Conservation (phyloP, 257 asterid species). For the Solanum medicagineum region DNA sequence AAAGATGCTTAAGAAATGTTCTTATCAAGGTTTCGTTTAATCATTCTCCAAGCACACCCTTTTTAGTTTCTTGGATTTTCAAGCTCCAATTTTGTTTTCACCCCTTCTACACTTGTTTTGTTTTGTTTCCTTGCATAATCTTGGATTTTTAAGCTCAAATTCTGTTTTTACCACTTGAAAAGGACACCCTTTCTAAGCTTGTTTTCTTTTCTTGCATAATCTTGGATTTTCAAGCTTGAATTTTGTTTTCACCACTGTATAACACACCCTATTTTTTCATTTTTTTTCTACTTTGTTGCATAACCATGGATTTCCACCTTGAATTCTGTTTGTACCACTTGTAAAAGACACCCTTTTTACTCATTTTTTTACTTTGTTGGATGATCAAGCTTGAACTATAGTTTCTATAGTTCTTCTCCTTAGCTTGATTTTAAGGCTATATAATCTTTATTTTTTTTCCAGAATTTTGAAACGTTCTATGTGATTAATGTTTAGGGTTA, state of each 20-base stretch:
- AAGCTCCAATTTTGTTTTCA: background rate
- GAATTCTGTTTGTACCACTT: background rate
- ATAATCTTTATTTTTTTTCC: background rate
- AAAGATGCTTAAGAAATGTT: conserved; percentile 92
- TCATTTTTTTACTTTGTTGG: background rate
- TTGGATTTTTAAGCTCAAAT: background rate
- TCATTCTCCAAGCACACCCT: background rate
- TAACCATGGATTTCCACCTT: background rate
- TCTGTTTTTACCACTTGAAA: background rate
- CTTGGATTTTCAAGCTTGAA: background rate
- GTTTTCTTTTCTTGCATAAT: background rate
- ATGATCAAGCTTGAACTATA: background rate
- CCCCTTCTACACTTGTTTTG: background rate
- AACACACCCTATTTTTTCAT: background rate
- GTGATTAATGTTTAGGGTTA: background rate
- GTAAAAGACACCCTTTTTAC: background rate
- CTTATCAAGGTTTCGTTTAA: conserved; percentile 53
- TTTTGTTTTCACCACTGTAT: background rate
- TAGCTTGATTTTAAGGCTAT: background rate
- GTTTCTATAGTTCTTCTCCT: background rate
- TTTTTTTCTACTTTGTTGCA: background rate
- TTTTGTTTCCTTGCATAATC: background rate
- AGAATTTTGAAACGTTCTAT: background rate
- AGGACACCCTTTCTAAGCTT: background rate
- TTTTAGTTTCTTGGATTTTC: background rate